Base-by-base conservation (phyloP, 2,329 filamentous ascomycete species). In the Biscogniauxia marginata region DNA sequence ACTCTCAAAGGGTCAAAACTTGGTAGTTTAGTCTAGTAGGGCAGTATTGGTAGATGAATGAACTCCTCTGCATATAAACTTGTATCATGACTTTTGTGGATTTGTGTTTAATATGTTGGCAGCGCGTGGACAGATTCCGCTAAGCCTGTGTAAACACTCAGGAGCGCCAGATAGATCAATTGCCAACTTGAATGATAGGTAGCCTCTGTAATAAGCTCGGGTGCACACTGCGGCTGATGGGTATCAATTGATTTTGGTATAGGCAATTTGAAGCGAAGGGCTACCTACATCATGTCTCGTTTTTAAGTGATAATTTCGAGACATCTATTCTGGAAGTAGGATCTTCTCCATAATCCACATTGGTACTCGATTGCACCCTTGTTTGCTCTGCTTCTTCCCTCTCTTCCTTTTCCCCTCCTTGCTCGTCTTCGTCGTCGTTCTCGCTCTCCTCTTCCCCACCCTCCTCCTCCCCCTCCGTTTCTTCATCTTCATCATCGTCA, bases 381-480 rank as follows among this genome's bases (percentile, higher is more conserved):
- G 56, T 4, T 52, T 51, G 18, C 44, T 50, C n/a, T 19, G 6
- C 11, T 13, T 25, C 30, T 16, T 55, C 58, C 56, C 66, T 64
- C 11, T 63, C 58, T 1, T 65, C 64, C 3, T 70, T 68, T 3
- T 70, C 65, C 4, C 65, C 66, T 66, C 68, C 69, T 4, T 70
- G 70, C 5, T 61, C 62, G 16, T 66, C 60, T 2, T 65, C 62
- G 3, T 70, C 65, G 1, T 62, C 64, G 0, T 63, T 61, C 1
- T 69, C 67, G 11, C n/a, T n/a, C n/a, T 67, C 65, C 7, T 67
- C 65, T 11, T 70, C 69, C 7, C 71, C 71, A 18, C 65, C 66
- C 1, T 65, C 68, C n/a, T 69, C 65, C 2, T 73, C 73, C 0
- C 74, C 70, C 0, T 71, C 70, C 0, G n/a, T n/a, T n/a, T 70